Conservation (phyloP, 768 basidiomycete genomes). For the Postia placenta region DNA sequence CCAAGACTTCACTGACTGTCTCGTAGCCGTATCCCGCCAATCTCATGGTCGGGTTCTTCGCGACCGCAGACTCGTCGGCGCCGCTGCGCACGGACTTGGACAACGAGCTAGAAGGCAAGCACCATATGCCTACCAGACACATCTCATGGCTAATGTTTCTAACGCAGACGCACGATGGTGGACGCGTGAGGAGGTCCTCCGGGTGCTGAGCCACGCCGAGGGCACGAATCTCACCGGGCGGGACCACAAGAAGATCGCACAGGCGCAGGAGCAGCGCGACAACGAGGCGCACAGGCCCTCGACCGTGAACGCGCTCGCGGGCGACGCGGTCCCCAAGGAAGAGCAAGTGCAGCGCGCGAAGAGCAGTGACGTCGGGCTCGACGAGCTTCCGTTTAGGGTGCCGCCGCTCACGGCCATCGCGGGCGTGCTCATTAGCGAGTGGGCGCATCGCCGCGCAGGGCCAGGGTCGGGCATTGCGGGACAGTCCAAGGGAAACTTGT, state of each 20-base stretch:
- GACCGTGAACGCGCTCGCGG: neutral
- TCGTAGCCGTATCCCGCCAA: slow-evolving; percentile 85
- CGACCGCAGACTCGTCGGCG: slow-evolving; percentile 64
- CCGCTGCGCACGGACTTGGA: slow-evolving; percentile 83
- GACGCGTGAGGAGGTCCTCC: slow-evolving; percentile 66
- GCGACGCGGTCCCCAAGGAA: neutral
- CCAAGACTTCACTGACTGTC: no score
- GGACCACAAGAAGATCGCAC: slow-evolving; percentile 48
- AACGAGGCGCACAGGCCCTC: neutral
- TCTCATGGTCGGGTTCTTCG: slow-evolving; percentile 89
- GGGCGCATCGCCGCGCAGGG: slow-evolving; percentile 58
- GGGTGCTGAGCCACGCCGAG: slow-evolving; percentile 50
- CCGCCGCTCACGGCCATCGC: slow-evolving; percentile 79
- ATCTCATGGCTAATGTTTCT: neutral
- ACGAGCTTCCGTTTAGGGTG: slow-evolving; percentile 49
- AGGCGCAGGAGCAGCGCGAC: slow-evolving; percentile 8
- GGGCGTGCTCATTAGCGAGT: slow-evolving; percentile 79
- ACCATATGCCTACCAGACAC: neutral
- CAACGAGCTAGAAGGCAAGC: slow-evolving; percentile 84
- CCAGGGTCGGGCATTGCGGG: neutral
- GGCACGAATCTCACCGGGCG: slow-evolving; percentile 42
- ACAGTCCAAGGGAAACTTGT: neutral
- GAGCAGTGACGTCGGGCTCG: neutral
- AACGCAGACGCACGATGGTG: slow-evolving; percentile 83
- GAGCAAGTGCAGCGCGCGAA: neutral